Conservation (phyloP, 2,329 filamentous ascomycete genomes). For the Xylaria sp. region DNA sequence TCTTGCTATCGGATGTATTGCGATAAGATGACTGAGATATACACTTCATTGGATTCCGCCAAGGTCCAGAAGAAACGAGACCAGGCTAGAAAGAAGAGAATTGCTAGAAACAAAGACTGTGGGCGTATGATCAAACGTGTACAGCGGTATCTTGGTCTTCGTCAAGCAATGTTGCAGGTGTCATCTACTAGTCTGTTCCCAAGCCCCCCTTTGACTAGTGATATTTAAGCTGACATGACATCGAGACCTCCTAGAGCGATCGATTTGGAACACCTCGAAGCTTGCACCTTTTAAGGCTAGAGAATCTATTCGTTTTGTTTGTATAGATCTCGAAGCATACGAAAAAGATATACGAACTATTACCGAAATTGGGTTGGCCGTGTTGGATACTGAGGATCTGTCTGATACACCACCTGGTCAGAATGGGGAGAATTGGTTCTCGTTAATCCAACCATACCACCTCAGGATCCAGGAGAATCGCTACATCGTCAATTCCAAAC, state of each 20-base stretch:
- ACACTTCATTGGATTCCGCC: constrained; percentile 54
- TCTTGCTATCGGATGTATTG: constrained; percentile 55
- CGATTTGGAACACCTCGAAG: constrained; percentile 48
- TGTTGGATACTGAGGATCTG: constrained; percentile 72
- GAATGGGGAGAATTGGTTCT: constrained; percentile 69
- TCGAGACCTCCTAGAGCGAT: constrained; percentile 41
- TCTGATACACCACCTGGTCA: constrained; percentile 62
- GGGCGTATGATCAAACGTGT: constrained; percentile 64
- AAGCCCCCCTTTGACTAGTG: background rate
- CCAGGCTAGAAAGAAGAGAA: constrained; percentile 53
- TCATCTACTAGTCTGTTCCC: constrained; percentile 9
- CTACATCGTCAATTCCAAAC: constrained; percentile 69
- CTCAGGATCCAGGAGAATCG: constrained; percentile 75
- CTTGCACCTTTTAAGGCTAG: constrained; percentile 55
- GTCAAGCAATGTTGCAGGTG: constrained; percentile 33
- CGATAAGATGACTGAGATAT: constrained; percentile 57
- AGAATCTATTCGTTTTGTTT: constrained; percentile 70
- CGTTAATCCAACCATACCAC: constrained; percentile 72
- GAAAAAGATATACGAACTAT: constrained; percentile 70
- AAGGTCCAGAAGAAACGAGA: constrained; percentile 50
- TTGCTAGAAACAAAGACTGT: constrained; percentile 57
- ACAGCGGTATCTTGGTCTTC: constrained; percentile 75
- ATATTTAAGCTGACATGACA: constrained; percentile 1
- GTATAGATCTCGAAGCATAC: constrained; percentile 82
- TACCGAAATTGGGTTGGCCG: constrained; percentile 86